Base-by-base conservation (phyloP, 1,284 basidiomycete species). In the Irpex sp. region DNA sequence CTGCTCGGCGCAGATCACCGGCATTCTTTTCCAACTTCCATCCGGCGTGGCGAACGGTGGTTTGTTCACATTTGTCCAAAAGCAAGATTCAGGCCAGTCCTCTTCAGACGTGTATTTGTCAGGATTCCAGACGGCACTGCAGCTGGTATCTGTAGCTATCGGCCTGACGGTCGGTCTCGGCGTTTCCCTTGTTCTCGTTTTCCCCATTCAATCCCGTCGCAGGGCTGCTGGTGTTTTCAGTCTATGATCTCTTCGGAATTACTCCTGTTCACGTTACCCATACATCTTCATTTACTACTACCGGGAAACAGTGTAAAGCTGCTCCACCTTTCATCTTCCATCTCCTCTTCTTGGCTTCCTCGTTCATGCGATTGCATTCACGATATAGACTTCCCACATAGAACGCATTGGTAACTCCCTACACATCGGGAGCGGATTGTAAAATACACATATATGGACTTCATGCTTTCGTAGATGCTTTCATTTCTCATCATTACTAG, bases 21-120 rank as follows among this genome's bases (percentile, higher is more conserved):
- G 92, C 57, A 92, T 96, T 62, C 79, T 96, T 15, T 92, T 95
- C 77, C 94, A 96, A 77, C 83, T 96, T 0, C 94, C 93, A 0
- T 92, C 91, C 9, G 94, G 93, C 61, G 82, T 96, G n/a, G 87
- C 89, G 5, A 92, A 88, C 62, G 91, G 91, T 31, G 92, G 94
- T 44, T 82, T 96, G n/a, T 82, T 96, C 68, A 86, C 85, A 66
- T 93, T 92, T 72, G 89, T 85, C 5, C 82, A 37, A 17, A 77
- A 83, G 68, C 79, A 83, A 65, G 81, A 85, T 21, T 75, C 80
- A 3, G 84, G 81, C 51, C 67, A 69, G 48, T 77, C 75, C 2
- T 79, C 80, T n/a, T 74, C 79, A 17, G 77, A 76, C 0, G 82
- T 85, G 3, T 90, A 90, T 72, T 68, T 85, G 26, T 84, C 86